A percentile compares a stretch with the other conserved stretches of the same genome.
These are phyloP conservation scores for Eleusine indica DNA, from an alignment of 176 grass and related monocot species.

Conservation along the genomic window DNA sequence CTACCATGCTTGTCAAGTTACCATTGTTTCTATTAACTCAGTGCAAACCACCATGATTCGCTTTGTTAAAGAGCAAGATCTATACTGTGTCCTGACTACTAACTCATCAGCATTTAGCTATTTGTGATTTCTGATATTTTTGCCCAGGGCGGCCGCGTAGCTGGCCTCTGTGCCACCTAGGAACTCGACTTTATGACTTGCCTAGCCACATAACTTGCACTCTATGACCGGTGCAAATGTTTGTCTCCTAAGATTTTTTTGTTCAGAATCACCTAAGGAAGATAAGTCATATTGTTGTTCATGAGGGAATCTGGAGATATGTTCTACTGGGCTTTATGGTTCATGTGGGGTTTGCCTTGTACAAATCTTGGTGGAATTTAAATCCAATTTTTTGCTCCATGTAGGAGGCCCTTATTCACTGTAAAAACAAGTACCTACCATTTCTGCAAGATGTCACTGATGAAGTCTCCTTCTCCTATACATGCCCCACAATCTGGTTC, in stretches of 20 bases:
- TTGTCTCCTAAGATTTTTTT: neutral
- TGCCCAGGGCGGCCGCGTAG: neutral
- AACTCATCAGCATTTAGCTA: constrained; percentile 12
- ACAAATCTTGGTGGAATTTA: constrained; percentile 15
- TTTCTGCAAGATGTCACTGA: constrained; percentile 94
- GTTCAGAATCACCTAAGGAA: neutral
- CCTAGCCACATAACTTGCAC: neutral
- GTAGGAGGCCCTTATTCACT: constrained; percentile 72
- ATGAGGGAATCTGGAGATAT: neutral
- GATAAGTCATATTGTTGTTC: neutral
- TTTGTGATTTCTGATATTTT: neutral
- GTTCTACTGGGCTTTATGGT: constrained; percentile 19
- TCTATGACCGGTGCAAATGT: neutral
- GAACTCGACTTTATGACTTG: neutral
- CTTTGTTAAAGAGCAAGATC: neutral
- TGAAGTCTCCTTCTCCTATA: constrained; percentile 50
- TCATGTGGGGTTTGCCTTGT: neutral
- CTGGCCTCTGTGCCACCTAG: neutral
- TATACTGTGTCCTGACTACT: neutral
- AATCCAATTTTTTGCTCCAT: constrained; percentile 28
- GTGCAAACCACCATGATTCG: neutral
- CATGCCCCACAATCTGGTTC: constrained; percentile 22
- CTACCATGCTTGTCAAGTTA: constrained; percentile 7
- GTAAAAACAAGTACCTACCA: constrained; percentile 80
- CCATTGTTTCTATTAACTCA: neutral